Percentiles rank a stretch among this genome's conserved stretches.
phyloP scores from a whole-genome alignment of 2,329 filamentous ascomycete species.

The Cryphonectria parasitica region DNA sequence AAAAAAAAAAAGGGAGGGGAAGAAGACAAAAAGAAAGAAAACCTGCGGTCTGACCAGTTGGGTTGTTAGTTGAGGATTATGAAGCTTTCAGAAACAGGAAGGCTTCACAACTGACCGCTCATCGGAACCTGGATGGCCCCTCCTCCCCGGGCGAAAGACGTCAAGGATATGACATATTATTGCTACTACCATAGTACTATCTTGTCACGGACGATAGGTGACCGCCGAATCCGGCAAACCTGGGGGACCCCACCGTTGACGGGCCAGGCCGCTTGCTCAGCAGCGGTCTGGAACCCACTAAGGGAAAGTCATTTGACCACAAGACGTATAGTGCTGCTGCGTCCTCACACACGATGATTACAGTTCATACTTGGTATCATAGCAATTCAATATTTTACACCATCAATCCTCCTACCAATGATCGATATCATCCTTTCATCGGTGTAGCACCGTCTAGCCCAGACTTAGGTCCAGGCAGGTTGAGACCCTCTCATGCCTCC shows the following conservation, averaged over 20 bases:
- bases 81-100: background rate
- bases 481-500: too few species aligned
- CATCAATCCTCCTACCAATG: too few species aligned
- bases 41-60: background rate
- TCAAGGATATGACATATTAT: background rate
- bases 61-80: background rate
- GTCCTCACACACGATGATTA: too few species aligned
- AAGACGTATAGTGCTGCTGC: too few species aligned
- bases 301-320: too few species aligned
- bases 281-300: background rate
- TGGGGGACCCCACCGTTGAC: background rate
- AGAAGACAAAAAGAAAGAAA: background rate
- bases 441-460: too few species aligned
- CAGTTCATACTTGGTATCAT: too few species aligned
- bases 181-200: background rate
- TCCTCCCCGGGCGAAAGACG: too few species aligned
- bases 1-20: background rate
- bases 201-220: background rate
- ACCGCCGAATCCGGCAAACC: background rate
- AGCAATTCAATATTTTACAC: too few species aligned
- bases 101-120: background rate
- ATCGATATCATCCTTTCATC: too few species aligned
- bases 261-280: constrained; percentile 1
- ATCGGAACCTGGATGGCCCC: background rate
- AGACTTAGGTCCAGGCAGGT: too few species aligned